Evolutionary conservation across 768 basidiomycete species (phyloP), one percentile per base, ranked within the genome.

Genomic region (Lactarius akahatsu): DNA sequence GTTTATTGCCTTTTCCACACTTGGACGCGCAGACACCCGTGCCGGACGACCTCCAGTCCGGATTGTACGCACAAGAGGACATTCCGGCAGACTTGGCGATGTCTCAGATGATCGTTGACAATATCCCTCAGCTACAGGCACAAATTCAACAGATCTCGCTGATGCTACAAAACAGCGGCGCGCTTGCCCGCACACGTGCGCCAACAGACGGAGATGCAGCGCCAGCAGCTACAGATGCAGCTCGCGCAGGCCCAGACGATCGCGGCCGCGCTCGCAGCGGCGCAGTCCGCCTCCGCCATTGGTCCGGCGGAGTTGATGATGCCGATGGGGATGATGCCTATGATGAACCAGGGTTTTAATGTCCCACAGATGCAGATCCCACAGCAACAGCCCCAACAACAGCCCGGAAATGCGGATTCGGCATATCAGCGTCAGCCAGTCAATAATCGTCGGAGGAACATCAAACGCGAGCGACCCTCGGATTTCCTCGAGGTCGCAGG

Each of bases 361-460:
- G 62, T 60, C 50, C 40, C 63, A 63, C 71, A 59, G 62, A 59
- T 63, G 68, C 68, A 52, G 65, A 62, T n/a, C 38, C 62, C 62
- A 1, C 61, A 47, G 28, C 69, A 81, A 80, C 71, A 80, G 82
- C 65, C 90, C 82, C 74, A 83, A 68, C 88, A 91, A 72, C 88
- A 90, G 74, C 82, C 83, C 36, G 82, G 83, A 59, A 81, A 82
- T 7, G 86, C 87, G 72, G 92, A 94, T 68, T 93, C 91, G 7
- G 89, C 92, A n/a, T 94, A 94, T 74, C 92, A 94, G 74, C 82
- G 92, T 41, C 73, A 92, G 58, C 92, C 92, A 36, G 77, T 94
- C 62, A 94, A 93, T 72, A 92, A 91, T 72, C 82, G 92, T 65
- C 83, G 92, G 61, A 80, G 90, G 73, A 86, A 86, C 70, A 72